Base-by-base conservation (phyloP, 164 flowering plant species). In the Umbilicus rupestris region DNA sequence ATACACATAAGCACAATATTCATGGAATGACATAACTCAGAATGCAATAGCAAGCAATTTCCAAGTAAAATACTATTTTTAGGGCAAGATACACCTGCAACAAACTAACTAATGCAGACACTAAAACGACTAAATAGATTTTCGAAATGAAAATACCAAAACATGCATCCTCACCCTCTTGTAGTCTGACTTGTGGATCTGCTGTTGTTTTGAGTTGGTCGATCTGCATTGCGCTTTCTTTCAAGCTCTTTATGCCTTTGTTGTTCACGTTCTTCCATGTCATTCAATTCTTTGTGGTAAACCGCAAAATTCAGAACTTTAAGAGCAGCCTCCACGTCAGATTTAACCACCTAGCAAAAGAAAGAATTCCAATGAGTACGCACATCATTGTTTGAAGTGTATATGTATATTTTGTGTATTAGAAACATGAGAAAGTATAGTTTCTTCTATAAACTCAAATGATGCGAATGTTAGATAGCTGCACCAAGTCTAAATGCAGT, bases 221-320 rank as follows among this genome's bases (percentile, higher is more conserved):
- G 75, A 39, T 86, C 90, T 70, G 87, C 82, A 74, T 68, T 75
- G 39, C 75, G 78, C 62, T 85, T 84, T 68, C 81, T 85, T 69
- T 78, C 89, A 63, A 69, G 37, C 71, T 88, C 90, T 73, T 74
- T 83, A 69, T 77, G 84, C 73, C 90, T 77, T 75, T 76, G 88
- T 68, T 91, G 82, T 70, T 92, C 97, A 39, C 99, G 90, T 39
- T 88, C 96, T 65, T 95, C 97, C 97, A 95, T 95, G 39, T 95
- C 97, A 39, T 83, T 86, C 76, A 95, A 73, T 71, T 95, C 99
- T 76, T 83, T 87, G 65, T 95, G 99, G 76, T 95, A 92, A 67
- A 95, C 92, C 44, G 99, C 99, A 83, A 95, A 95, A 72, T 95
- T 88, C 37, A 95, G 76, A 77, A 90, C 86, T 79, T 88, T 84